Conservation (phyloP, 2,329 filamentous ascomycete genomes). For the Epichloe typhina region DNA sequence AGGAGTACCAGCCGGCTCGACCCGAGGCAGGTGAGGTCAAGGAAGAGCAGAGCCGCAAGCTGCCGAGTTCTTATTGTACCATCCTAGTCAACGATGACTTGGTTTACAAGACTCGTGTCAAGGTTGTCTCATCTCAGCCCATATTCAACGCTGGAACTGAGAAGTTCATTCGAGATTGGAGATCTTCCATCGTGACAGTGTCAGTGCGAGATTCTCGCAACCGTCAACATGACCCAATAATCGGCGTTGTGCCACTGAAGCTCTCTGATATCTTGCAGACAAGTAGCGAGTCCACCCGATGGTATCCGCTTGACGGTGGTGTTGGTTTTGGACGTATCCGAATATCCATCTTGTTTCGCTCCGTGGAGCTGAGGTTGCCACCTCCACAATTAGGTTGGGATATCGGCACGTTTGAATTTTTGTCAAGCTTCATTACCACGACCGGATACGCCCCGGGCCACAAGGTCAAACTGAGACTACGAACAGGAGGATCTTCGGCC, state of each 20-base stretch:
- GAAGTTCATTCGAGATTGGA: constrained; percentile 85
- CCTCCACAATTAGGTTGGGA: constrained; percentile 83
- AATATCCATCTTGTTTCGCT: constrained; percentile 81
- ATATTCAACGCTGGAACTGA: constrained; percentile 97
- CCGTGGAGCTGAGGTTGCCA: constrained; percentile 75
- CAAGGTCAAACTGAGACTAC: constrained; percentile 64
- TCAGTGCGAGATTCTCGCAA: constrained; percentile 81
- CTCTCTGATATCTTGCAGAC: constrained; percentile 79
- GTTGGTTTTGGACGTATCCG: constrained; percentile 83
- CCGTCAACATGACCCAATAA: constrained; percentile 84
- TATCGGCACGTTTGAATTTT: constrained; percentile 86
- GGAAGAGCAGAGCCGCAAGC: constrained; percentile 64
- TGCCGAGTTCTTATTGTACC: constrained; percentile 90
- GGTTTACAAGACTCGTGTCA: constrained; percentile 85
- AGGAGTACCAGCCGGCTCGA: constrained; percentile 80
- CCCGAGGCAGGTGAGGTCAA: constrained; percentile 69
- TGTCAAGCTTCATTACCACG: constrained; percentile 55
- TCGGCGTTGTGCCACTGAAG: constrained; percentile 82
- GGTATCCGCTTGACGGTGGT: constrained; percentile 94
- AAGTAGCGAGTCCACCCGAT: constrained; percentile 72
- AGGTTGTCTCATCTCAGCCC: constrained; percentile 85
- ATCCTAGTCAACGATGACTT: constrained; percentile 81
- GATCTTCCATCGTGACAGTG: constrained; percentile 72
- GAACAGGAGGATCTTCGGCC: constrained; percentile 74
- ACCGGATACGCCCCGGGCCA: constrained; percentile 45